Percentiles rank a stretch among this genome's conserved stretches.
phyloP scores from a whole-genome alignment of 2,329 filamentous ascomycete species.

The Ustulina deusta region DNA sequence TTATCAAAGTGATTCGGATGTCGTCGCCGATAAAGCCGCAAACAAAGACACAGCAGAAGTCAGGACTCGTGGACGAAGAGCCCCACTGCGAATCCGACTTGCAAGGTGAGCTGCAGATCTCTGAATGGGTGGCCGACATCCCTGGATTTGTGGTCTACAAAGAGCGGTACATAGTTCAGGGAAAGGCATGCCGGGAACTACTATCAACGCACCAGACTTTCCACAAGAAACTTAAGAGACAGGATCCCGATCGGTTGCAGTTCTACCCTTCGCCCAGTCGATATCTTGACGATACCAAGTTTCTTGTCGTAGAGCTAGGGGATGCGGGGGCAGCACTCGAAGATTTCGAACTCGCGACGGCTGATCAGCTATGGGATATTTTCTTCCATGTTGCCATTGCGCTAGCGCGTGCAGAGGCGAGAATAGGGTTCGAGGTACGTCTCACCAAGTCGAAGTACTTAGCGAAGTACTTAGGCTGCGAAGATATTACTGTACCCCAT shows the following conservation, averaged over 20 bases:
- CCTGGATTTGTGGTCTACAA: constrained; percentile 76
- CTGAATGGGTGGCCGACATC: constrained; percentile 72
- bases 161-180: constrained; percentile 70
- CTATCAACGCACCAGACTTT: constrained; percentile 71
- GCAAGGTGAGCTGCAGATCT: constrained; percentile 70
- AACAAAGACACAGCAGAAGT: constrained; percentile 66
- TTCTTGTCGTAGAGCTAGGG: constrained; percentile 72
- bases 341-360: constrained; percentile 63
- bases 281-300: constrained; percentile 68
- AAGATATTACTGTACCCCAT: constrained; percentile 52
- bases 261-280: constrained; percentile 72
- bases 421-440: constrained; percentile 70
- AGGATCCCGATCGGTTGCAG: constrained; percentile 67
- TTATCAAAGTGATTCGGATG: constrained; percentile 73
- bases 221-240: constrained; percentile 64
- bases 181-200: constrained; percentile 64
- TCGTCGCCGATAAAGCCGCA: constrained; percentile 68
- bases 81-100: constrained; percentile 67
- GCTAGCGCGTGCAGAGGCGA: constrained; percentile 68
- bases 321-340: constrained; percentile 72
- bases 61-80: constrained; percentile 69
- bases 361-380: constrained; percentile 71
- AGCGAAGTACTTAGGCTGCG: constrained; percentile 58
- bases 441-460: not conserved
- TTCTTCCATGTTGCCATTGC: constrained; percentile 71